Evolutionary conservation across 768 basidiomycete species (phyloP), one percentile per base, ranked within the genome.

Genomic region (Polyporus arcularius): DNA sequence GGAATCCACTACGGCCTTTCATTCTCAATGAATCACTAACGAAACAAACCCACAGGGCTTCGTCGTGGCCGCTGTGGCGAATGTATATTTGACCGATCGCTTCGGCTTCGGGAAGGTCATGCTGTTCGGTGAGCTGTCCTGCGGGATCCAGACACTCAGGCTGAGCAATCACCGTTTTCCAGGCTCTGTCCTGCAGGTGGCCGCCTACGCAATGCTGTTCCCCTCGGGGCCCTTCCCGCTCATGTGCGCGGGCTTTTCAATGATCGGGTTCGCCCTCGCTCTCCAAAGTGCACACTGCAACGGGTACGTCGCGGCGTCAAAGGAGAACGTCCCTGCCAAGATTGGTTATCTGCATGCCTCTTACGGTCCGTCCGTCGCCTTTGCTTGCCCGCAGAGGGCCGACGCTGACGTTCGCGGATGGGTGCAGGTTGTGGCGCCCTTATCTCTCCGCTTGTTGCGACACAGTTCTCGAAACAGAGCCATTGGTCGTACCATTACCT

Each of bases 401-500:
- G 5, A 9, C 3, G 1, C 31, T 48, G 2, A 42, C 9, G 4
- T 3, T 21, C 16, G 8, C 12, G 28, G n/a, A 16, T 3, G 40
- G 14, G 8, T 12, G 35, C 54, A 90, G 89, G 89, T 16, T 74
- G 81, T 1, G 89, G 89, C 1, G 89, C 89, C 2, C 76, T 90
- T 8, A 77, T 78, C 7, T 72, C 92, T 0, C 94, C 94, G 2
- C 79, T 96, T 16, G 83, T 88, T 0, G 82, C 93, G 0, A 96
- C 94, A 0, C 90, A 93, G 58, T 95, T 96, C 65, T 79, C 90
- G 0, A 83, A 85, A 59, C 68, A 83, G 39, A 72, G 65, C 1
- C 80, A 76, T 40, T 94, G 92, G 93, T 89, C 86, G 0, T 88
- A 89, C 71, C 89, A 94, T 70, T 95, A 87, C 68, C 76, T 94